phyloP scores from a whole-genome alignment of 2,329 filamentous ascomycete species.

The Ceratocystis lukuohia region DNA sequence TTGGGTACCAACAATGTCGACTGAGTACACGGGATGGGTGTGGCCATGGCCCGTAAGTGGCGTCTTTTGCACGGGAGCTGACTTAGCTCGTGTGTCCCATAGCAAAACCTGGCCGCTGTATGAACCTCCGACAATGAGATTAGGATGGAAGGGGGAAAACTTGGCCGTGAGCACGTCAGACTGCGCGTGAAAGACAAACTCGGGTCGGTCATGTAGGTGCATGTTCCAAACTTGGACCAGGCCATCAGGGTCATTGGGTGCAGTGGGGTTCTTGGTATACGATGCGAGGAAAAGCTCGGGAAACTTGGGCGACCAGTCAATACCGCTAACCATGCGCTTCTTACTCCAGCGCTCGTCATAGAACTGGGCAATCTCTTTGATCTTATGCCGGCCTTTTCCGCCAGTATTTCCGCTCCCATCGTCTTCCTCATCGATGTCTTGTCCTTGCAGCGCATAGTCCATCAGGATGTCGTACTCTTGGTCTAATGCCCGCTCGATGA shows the following conservation, averaged over 20 bases:
- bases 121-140: slow-evolving; percentile 86
- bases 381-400: slow-evolving; percentile 57
- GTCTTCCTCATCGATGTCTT: slow-evolving; percentile 67
- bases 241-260: slow-evolving; percentile 84
- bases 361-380: slow-evolving; percentile 84
- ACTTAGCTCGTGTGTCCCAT: slow-evolving; percentile 88
- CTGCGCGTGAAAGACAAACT: slow-evolving; percentile 93
- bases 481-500: slow-evolving; percentile 88
- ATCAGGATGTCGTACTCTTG: slow-evolving; percentile 93
- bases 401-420: slow-evolving; percentile 58
- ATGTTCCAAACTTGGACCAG: slow-evolving; percentile 95
- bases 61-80: slow-evolving; percentile 86
- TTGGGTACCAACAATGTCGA: slow-evolving; percentile 92
- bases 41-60: slow-evolving; percentile 89
- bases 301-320: slow-evolving; percentile 93
- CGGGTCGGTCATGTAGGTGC: slow-evolving; percentile 83
- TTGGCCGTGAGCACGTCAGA: slow-evolving; percentile 91
- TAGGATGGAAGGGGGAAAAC: slow-evolving; percentile 97
- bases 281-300: slow-evolving; percentile 84
- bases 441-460: slow-evolving; percentile 76
- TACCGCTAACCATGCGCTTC: slow-evolving; percentile 90
- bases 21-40: slow-evolving; percentile 88
- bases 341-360: slow-evolving; percentile 93
- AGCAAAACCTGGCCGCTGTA: slow-evolving; percentile 94
- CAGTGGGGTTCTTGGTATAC: slow-evolving; percentile 93